phyloP scores from a whole-genome alignment of 2,329 filamentous ascomycete genomes.

The Biscogniauxia mediterranea region DNA sequence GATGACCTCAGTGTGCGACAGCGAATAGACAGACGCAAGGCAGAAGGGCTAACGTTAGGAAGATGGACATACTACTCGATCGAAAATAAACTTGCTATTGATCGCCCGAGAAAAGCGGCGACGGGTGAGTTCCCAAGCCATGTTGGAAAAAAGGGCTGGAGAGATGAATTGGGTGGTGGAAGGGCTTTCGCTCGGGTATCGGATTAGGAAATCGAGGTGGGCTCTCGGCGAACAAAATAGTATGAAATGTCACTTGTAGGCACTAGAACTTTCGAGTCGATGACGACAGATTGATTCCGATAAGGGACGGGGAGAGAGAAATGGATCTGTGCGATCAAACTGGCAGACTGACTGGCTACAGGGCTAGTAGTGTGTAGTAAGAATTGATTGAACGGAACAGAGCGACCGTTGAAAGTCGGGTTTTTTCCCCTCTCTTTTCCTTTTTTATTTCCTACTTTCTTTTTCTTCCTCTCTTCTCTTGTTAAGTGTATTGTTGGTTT shows the following conservation, averaged over 20 bases:
- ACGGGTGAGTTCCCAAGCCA: constrained; percentile 58
- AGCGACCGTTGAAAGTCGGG: too few relatives aligned
- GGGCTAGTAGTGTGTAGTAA: too few relatives aligned
- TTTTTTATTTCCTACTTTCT: too few relatives aligned
- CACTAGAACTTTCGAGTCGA: constrained; percentile 15
- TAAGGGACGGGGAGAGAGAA: constrained; percentile 4
- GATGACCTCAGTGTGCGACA: background rate
- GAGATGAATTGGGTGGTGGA: constrained; percentile 1
- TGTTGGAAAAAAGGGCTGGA: constrained; percentile 30
- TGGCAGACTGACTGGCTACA: background rate
- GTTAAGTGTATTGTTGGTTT: too few relatives aligned
- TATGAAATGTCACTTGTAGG: constrained; percentile 1
- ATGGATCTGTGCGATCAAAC: constrained; percentile 4
- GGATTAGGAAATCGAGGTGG: constrained; percentile 14
- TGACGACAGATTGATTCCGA: constrained; percentile 23
- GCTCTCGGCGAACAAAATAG: constrained; percentile 8
- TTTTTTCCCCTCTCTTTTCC: too few relatives aligned
- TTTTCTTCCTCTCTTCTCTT: too few relatives aligned
- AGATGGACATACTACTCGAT: constrained; percentile 61
- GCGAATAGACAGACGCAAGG: constrained; percentile 2
- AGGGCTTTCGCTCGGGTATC: constrained; percentile 7
- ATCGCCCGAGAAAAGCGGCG: constrained; percentile 63
- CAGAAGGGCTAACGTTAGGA: constrained; percentile 2
- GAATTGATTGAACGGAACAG: too few relatives aligned
- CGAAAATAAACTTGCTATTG: constrained; percentile 72